Percentiles rank a stretch among this genome's conserved stretches.
Conservation (phyloP, 805 yeast species). For the Tetrapisispora arboricola region DNA sequence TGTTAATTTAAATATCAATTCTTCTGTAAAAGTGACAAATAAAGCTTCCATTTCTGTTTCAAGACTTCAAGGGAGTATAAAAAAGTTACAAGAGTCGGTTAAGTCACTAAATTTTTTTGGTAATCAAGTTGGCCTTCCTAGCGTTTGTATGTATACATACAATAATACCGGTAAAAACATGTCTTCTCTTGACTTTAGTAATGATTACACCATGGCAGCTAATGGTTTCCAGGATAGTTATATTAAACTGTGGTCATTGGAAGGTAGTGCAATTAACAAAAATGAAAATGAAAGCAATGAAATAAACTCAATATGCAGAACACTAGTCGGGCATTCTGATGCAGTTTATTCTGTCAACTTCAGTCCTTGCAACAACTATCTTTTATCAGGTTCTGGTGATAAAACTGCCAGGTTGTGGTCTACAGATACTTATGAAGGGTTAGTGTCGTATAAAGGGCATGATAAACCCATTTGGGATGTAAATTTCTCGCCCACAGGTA, state of each 20-base stretch:
- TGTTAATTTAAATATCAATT: neutral
- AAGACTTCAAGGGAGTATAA: conserved; percentile 70
- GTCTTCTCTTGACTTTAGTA: conserved; percentile 76
- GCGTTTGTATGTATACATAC: conserved; percentile 95
- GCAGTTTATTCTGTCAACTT: conserved; percentile 84
- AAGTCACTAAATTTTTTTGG: conserved; percentile 58
- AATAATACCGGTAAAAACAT: conserved; percentile 87
- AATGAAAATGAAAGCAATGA: conserved; percentile 31
- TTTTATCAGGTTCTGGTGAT: conserved; percentile 81
- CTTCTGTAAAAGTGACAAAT: neutral
- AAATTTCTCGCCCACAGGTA: conserved; percentile 85
- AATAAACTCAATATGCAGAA: conserved; percentile 18
- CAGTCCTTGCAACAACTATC: conserved; percentile 76
- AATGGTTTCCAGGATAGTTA: conserved; percentile 92
- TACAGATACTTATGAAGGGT: conserved; percentile 72
- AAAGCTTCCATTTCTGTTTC: conserved; percentile 45
- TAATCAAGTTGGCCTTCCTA: conserved; percentile 74
- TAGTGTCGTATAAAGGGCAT: conserved; percentile 91
- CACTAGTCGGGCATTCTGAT: conserved; percentile 83
- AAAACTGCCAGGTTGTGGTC: conserved; percentile 91
- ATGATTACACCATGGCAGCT: conserved; percentile 76
- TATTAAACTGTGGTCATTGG: conserved; percentile 85
- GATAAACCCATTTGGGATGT: conserved; percentile 98
- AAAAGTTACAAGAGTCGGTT: conserved; percentile 72
- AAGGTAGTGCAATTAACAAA: conserved; percentile 72